Conservation (phyloP, 169 alveolate species). For the Eimeria tenella region DNA sequence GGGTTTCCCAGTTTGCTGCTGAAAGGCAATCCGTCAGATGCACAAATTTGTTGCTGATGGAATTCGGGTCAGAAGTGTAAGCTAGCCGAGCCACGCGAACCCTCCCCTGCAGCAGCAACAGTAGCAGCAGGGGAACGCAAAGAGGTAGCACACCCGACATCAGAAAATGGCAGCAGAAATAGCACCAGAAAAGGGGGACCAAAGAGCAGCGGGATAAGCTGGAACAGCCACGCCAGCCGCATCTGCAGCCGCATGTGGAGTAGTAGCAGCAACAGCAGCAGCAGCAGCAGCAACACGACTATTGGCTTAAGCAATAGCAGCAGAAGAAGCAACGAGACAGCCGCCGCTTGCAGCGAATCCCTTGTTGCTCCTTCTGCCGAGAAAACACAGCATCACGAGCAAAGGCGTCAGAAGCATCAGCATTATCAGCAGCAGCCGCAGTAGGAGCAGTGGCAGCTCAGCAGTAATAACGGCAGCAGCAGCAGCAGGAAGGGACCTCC, state of each 20-base stretch:
- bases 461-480: constrained; percentile 18
- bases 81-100: constrained; percentile 93
- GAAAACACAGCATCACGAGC: not conserved
- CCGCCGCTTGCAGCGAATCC: not conserved
- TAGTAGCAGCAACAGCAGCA: constrained; percentile 9
- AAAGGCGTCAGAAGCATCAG: not conserved
- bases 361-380: too few relatives aligned
- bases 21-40: constrained; percentile 88
- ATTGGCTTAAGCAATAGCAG: not conserved
- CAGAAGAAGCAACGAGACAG: not conserved
- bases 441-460: not conserved
- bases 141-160: not conserved
- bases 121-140: not conserved
- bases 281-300: not conserved
- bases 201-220: not conserved
- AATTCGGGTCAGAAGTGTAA: constrained; percentile 67
- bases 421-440: not conserved
- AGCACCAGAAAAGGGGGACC: not conserved
- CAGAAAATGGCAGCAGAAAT: too few relatives aligned
- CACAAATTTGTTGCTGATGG: constrained; percentile 80
- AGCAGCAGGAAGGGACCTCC: constrained; percentile 16
- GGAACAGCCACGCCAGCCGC: not conserved
- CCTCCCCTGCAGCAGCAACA: constrained; percentile 87
- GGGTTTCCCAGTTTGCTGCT: constrained; percentile 1
- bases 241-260: not conserved